Percentiles rank a stretch among this genome's conserved stretches.
phyloP scores from a whole-genome alignment of 2,329 filamentous ascomycete species.

The Lithohypha guttulata region DNA sequence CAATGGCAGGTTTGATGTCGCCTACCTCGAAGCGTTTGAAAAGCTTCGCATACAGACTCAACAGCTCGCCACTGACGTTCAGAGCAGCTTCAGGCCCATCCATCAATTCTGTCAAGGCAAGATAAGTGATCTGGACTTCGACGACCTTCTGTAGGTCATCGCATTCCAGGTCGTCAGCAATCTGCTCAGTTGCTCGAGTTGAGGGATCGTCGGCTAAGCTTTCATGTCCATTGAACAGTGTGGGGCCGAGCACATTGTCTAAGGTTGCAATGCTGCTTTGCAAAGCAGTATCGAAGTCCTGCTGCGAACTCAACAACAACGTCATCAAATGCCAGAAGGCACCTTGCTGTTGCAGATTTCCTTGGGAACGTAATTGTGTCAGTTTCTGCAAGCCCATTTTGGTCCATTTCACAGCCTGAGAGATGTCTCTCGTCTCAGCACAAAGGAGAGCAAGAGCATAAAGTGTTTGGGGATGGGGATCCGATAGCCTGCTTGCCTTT shows the following conservation, averaged over 20 bases:
- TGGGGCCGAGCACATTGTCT: constrained; percentile 47
- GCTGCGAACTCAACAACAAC: constrained; percentile 71
- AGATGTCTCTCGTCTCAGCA: constrained; percentile 73
- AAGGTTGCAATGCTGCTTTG: constrained; percentile 83
- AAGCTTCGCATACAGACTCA: constrained; percentile 69
- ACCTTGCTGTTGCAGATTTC: constrained; percentile 45
- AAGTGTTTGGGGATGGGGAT: constrained; percentile 58
- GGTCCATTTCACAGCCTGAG: constrained; percentile 68
- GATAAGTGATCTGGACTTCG: constrained; percentile 93
- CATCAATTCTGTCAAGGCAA: constrained; percentile 69
- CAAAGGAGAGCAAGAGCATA: constrained; percentile 78
- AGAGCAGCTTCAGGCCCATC: constrained; percentile 79
- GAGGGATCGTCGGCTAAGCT: constrained; percentile 25
- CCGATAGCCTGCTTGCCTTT: constrained; percentile 57
- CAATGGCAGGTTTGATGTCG: constrained; percentile 22
- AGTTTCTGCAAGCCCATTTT: constrained; percentile 53
- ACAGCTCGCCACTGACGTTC: constrained; percentile 74
- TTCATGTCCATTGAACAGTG: constrained; percentile 54
- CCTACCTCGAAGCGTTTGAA: constrained; percentile 54
- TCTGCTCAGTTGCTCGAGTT: constrained; percentile 34
- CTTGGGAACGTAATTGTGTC: constrained; percentile 5
- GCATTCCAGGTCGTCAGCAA: constrained; percentile 67
- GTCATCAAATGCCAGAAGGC: constrained; percentile 87
- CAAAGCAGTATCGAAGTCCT: constrained; percentile 70
- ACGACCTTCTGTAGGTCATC: constrained; percentile 77